phyloP scores from a whole-genome alignment of 2,329 filamentous ascomycete species.

The Sporothrix inflata region DNA sequence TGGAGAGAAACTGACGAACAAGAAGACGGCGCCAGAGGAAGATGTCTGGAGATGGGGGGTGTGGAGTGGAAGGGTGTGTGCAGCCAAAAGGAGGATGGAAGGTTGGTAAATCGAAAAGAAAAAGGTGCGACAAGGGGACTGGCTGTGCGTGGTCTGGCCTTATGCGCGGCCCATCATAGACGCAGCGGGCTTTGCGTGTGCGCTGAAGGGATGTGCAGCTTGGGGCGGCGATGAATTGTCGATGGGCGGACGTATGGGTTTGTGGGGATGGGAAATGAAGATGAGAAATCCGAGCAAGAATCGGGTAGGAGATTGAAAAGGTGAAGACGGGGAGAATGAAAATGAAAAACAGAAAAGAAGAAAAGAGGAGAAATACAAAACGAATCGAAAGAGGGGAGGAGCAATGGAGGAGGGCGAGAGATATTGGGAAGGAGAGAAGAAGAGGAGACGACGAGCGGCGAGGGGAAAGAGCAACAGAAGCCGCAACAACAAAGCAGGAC shows the following conservation, averaged over 20 bases:
- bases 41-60: background rate
- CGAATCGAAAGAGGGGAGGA: background rate
- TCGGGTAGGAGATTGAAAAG: background rate
- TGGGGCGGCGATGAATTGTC: background rate
- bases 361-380: constrained; percentile 3
- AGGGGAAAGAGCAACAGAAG: constrained; percentile 3
- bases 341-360: background rate
- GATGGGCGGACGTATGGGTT: background rate
- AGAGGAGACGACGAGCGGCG: background rate
- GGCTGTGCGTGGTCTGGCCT: constrained; percentile 19
- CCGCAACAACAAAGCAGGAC: background rate
- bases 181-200: background rate
- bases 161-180: constrained; percentile 22
- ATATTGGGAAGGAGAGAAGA: background rate
- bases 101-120: background rate
- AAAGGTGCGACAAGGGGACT: constrained; percentile 10
- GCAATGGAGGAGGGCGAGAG: background rate
- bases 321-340: background rate
- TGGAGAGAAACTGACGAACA: background rate
- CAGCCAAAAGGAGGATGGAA: background rate
- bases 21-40: background rate
- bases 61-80: background rate
- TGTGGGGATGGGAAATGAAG: background rate
- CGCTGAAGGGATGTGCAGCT: background rate
- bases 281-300: background rate